A percentile compares a stretch with the other conserved stretches of the same genome.
Evolutionary conservation across 441 rosid genomes (phyloP).

Genomic region (Gossypium aridum): DNA sequence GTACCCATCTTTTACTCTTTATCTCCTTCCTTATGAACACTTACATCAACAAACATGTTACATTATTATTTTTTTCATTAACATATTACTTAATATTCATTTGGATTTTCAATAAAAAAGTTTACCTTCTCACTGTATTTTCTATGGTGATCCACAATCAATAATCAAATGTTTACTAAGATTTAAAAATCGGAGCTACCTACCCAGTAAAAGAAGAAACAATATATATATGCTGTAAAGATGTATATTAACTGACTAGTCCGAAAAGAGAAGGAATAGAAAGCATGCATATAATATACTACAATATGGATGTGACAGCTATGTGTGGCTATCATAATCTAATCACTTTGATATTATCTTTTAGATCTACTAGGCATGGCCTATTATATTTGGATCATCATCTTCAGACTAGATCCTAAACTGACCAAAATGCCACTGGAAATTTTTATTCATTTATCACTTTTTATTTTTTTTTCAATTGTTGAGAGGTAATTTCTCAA

Average conservation of each 20-base stretch:
- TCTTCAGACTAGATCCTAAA: not conserved
- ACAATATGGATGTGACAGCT: not conserved
- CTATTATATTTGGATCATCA: conserved; percentile 8
- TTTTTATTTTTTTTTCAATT: too few species aligned
- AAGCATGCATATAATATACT: not conserved
- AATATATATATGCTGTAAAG: not conserved
- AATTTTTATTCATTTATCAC: too few species aligned
- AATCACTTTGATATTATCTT: conserved; percentile 19
- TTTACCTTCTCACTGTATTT: too few species aligned
- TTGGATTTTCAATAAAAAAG: too few species aligned
- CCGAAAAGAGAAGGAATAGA: not conserved
- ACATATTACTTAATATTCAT: too few species aligned
- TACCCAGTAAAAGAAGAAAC: not conserved
- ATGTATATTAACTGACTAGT: not conserved
- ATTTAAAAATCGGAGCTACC: not conserved
- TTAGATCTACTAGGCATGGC: not conserved
- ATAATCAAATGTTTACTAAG: not conserved
- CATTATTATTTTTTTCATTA: too few species aligned
- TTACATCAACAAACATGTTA: too few species aligned
- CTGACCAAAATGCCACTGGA: conserved; percentile 11
- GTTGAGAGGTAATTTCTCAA: too few species aligned
- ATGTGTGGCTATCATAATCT: conserved; percentile 15
- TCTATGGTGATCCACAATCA: not conserved
- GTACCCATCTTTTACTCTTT: too few species aligned
- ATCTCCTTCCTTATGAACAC: too few species aligned